Evolutionary conservation across 306 rosid genomes (phyloP), one percentile per base, ranked within the genome.

Genomic region (Vachellia pachyceras): DNA sequence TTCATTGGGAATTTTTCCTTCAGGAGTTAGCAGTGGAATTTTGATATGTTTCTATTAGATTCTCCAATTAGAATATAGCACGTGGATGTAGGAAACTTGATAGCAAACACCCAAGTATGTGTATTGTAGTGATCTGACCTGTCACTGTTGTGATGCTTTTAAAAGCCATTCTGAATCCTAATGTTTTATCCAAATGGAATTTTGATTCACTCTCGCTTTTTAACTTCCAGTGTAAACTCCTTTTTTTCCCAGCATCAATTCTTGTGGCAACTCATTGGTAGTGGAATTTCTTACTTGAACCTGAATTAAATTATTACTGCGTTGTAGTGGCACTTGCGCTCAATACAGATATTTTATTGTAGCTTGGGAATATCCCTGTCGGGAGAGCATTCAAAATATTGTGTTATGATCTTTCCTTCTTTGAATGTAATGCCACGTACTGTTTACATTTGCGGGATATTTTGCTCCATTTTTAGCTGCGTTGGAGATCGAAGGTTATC

Each of bases 1-100:
- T 73, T 76, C 49, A 25, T 18, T 46, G 33, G 25, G 76, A 52
- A 42, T 29, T 52, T 76, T 72, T 40, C 49, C 73, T 44, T 37
- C 29, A 7, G 35, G 49, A 78, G 58, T 52, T 20, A 6, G 61
- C 20, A 10, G 4, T 67, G 15, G 14, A 2, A 35, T 68, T 41
- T 20, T 41, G 25, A 5, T 18, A 39, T 3, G 10, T 68, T 10
- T 10, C 69, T 10, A 10, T 68, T 18, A 37, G 47, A 18, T n/a
- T 40, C 35, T 40, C 17, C 40, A 40, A 20, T 68, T n/a, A n/a
- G 12, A 68, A 10, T 10, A 68, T 41, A 20, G 22, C 20, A 6
- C 5, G 17, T 40, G 50, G 73, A 68, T 68, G n/a, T n/a, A 9
- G 29, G 18, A 41, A 39, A 66, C 72, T 39, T 39, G 29, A 66